A percentile compares a stretch with the other conserved stretches of the same genome.
These are phyloP conservation scores for Trichophyton schoenleinii DNA, from an alignment of 2,329 filamentous ascomycete species.

Conservation along the genomic window DNA sequence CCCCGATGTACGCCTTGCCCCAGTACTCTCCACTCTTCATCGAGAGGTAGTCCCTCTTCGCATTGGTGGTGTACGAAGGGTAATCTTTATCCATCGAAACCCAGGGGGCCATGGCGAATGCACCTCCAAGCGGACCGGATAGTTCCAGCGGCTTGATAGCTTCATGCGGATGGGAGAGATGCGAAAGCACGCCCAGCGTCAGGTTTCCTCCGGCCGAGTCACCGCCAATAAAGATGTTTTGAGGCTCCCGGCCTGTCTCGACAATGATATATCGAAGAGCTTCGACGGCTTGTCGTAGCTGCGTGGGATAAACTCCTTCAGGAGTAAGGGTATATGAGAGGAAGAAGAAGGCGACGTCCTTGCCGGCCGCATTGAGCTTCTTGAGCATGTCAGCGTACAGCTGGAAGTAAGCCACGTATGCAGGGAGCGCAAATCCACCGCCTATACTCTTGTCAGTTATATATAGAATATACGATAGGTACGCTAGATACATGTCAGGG, in stretches of 20 bases:
- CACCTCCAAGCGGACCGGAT: conserved; percentile 35
- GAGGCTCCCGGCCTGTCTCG: conserved; percentile 22
- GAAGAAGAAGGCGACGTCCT: conserved; percentile 39
- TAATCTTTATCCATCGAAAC: conserved; percentile 38
- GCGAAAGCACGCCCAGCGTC: conserved; percentile 27
- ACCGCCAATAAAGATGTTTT: conserved; percentile 30
- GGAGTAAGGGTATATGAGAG: conserved; percentile 49
- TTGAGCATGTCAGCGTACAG: conserved; percentile 38
- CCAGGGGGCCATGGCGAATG: conserved; percentile 48
- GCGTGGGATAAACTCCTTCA: conserved; percentile 31
- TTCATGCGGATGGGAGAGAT: conserved; percentile 43
- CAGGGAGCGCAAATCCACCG: conserved; percentile 44
- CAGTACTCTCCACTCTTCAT: conserved; percentile 32
- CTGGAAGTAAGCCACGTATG: conserved; percentile 22
- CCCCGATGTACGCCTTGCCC: conserved; percentile 38
- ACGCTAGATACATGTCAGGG: neutral
- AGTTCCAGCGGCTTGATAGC: conserved; percentile 35
- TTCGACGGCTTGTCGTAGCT: conserved; percentile 31
- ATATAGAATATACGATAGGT: neutral
- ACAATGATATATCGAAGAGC: conserved; percentile 29
- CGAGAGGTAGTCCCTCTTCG: conserved; percentile 41
- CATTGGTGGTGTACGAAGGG: conserved; percentile 34
- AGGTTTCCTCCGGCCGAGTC: conserved; percentile 36
- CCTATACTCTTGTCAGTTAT: conserved; percentile 23
- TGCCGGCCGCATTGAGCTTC: conserved; percentile 31